Base-by-base conservation (phyloP, 352 stramenopile genomes). In the Elongisporangium anandrum region DNA sequence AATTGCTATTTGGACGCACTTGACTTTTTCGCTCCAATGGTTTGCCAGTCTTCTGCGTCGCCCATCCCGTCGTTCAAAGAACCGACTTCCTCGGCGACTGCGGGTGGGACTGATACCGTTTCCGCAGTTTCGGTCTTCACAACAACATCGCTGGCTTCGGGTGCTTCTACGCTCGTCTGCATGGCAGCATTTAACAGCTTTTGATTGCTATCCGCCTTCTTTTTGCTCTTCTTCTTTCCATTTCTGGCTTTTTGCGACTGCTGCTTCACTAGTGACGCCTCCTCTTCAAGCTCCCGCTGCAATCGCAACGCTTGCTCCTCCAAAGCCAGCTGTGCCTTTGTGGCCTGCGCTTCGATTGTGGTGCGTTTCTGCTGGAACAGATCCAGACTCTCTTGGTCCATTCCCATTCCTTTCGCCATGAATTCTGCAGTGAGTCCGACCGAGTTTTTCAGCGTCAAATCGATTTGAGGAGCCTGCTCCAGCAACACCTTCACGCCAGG, bases 191-290 rank as follows among this genome's bases (percentile, higher is more conserved):
- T 13, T 22, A 23, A n/a, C 52, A 79, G 75, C 23, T 73, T 81
- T 54, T 77, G 79, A 16, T 12, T 51, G 38, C 75, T 85, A 50
- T 77, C 78, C 24, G 49, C 72, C 20, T 85, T 79, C 57, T 68
- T 81, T 56, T 73, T 79, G 4, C 26, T 60, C 41, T 51, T 72
- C 52, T 76, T 81, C 3, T 21, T 54, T 4, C 20, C 50, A 21
- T 47, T 38, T 41, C 66, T 45, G 17, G 41, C 20, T 49, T 72
- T 63, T 17, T 70, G 61, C 21, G 66, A 17, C n/a, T 68, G 55
- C 2, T 57, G 54, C 3, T 72, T 76, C 29, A 57, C 48, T 59
- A 50, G n/a, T 20, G 61, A 57, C 8, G 57, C 59, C 29, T 73
- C 59, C 38, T 57, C 50, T 19, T 72, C 63, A n/a, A 65, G 41